Evolutionary conservation across 352 stramenopile species (phyloP).

Genomic region (Phytophthora citrophthora): DNA sequence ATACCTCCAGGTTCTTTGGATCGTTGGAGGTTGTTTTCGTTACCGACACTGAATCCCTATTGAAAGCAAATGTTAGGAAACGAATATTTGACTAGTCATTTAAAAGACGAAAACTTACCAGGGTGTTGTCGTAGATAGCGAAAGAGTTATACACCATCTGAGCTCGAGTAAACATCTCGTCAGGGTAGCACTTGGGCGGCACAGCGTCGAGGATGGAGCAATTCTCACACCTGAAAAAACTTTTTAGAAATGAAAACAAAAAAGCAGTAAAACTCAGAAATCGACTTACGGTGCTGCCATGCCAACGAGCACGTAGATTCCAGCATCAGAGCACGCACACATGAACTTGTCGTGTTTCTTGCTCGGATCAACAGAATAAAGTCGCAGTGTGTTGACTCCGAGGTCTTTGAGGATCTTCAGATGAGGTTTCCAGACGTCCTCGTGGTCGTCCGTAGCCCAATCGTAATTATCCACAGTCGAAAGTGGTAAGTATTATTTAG

Average conservation of each 20-base stretch:
- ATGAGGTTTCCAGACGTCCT: constrained; percentile 59
- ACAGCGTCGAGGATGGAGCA: constrained; percentile 53
- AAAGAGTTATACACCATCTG: constrained; percentile 78
- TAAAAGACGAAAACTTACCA: constrained; percentile 7
- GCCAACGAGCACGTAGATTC: constrained; percentile 79
- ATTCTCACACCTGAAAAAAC: constrained; percentile 42
- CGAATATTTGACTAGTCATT: no score
- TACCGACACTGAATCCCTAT: constrained; percentile 55
- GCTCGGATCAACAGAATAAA: constrained; percentile 71
- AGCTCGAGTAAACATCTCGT: constrained; percentile 53
- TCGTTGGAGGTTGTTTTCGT: constrained; percentile 57
- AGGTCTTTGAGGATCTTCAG: constrained; percentile 59
- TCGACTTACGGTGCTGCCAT: constrained; percentile 50
- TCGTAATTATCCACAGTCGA: constrained; percentile 65
- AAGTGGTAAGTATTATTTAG: constrained; percentile 83
- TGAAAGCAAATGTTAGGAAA: no score
- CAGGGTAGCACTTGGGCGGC: constrained; percentile 58
- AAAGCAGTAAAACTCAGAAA: not conserved
- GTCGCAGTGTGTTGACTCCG: constrained; percentile 67
- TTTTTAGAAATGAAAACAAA: not conserved
- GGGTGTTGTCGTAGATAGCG: constrained; percentile 74
- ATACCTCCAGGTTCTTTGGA: constrained; percentile 24
- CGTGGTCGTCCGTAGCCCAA: constrained; percentile 66
- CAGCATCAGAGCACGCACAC: constrained; percentile 64
- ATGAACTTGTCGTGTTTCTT: constrained; percentile 82